phyloP scores from a whole-genome alignment of 148 eudicot genomes.

The Silene uniflora region DNA sequence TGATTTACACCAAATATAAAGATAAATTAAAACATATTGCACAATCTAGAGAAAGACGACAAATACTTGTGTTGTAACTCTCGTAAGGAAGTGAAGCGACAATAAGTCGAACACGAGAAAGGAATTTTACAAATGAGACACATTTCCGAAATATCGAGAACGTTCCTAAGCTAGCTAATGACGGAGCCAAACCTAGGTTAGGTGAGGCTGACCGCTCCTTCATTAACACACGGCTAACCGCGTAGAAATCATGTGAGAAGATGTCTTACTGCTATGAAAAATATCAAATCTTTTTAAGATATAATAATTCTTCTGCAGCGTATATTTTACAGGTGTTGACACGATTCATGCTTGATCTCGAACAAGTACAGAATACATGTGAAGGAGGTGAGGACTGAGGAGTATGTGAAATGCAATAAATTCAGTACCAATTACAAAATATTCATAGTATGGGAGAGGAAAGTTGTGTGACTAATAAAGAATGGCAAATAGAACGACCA shows the following conservation, averaged over 20 bases:
- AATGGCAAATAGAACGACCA: not conserved
- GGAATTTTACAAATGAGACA: constrained; percentile 4
- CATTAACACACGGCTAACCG: too few species aligned
- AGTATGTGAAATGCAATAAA: constrained; percentile 14
- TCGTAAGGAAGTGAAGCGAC: not conserved
- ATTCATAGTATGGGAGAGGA: not conserved
- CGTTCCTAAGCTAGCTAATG: not conserved
- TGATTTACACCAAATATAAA: not conserved
- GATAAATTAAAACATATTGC: not conserved
- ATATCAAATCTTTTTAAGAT: not conserved
- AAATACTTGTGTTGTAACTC: not conserved
- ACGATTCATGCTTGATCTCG: not conserved
- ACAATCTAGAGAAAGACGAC: not conserved
- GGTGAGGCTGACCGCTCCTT: too few species aligned
- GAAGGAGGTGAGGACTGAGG: not conserved
- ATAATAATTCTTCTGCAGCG: not conserved
- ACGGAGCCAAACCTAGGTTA: too few species aligned
- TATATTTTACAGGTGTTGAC: not conserved
- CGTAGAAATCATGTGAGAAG: too few species aligned
- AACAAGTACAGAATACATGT: not conserved
- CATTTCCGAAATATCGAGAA: too few species aligned
- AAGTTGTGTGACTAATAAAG: not conserved
- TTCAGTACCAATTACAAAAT: not conserved
- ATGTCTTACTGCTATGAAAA: not conserved
- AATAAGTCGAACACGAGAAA: not conserved